These are phyloP conservation scores for Macrophomina pseudophaseolina DNA, from an alignment of 2,329 filamentous ascomycete species.

Conservation along the genomic window DNA sequence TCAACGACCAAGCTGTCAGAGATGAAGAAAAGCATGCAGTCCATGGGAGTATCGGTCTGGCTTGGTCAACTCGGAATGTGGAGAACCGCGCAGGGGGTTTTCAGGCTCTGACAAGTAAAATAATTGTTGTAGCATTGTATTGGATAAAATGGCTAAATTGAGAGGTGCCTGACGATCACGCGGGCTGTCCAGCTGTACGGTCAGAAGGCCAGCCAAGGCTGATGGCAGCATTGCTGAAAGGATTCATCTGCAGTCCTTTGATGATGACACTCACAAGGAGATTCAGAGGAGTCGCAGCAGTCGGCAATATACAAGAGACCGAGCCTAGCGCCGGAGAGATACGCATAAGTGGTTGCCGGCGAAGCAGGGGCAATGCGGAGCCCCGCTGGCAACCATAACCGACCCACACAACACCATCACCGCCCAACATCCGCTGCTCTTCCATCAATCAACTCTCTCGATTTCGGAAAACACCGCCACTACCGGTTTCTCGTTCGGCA, in stretches of 20 bases:
- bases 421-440: background rate
- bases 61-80: background rate
- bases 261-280: background rate
- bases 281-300: background rate
- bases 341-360: background rate
- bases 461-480: background rate
- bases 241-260: background rate
- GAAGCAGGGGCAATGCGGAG: too few species aligned
- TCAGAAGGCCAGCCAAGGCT: background rate
- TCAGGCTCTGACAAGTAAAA: background rate
- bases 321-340: background rate
- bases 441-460: background rate
- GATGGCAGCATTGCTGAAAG: background rate
- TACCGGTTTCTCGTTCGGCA: background rate
- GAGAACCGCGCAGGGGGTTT: background rate
- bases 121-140: background rate
- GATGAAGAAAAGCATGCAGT: too few species aligned
- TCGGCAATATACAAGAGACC: background rate
- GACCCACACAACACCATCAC: background rate
- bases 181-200: background rate
- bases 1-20: background rate
- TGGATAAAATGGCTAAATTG: constrained; percentile 7
- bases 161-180: background rate
- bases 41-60: background rate
- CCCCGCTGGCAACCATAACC: background rate